Base-by-base conservation (phyloP, 148 eudicot genomes). In the Beta vulgaris region DNA sequence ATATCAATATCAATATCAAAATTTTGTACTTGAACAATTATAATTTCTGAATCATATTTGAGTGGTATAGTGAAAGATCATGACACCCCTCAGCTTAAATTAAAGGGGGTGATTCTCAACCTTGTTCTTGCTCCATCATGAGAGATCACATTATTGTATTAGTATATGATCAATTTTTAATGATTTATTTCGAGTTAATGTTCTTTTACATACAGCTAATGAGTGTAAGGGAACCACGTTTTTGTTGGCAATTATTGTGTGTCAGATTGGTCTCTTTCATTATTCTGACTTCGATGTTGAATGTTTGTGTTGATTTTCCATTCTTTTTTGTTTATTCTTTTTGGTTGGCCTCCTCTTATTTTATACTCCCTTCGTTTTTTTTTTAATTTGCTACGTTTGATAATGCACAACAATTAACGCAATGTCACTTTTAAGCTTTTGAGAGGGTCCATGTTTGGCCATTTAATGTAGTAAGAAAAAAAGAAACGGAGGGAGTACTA, bases 221-320 rank as follows among this genome's bases (percentile, higher is more conserved):
- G 46, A 54, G 74, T 48, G 78, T 31, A 34, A 79, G 74, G 77
- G 37, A 79, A 79, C 69, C 77, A 74, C 64, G 71, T 25, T 54
- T 60, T 23, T 58, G 74, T 68, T 68, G 60, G 70, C 64, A 68
- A 74, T 68, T 60, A 79, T 69, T 58, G 19, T 58, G 19, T 39
- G 73, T 35, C 60, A 73, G 21, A 7, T 44, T 6, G 15, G 68
- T 79, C 70, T 19, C 49, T 61, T 31, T 69, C 69, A 36, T 43
- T 26, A 9, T 65, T 28, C 46, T n/a, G 34, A 2, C 68, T 15
- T 35, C 16, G 40, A 70, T 68, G 26, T 55, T 57, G 36, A 68
- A 57, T 70, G 26, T 70, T 61, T 25, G 21, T 63, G 73, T 8
- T 35, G 73, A 59, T 51, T 53, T 75, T 71, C 2, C 13, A 13